Base-by-base conservation (phyloP, 129 eudicot species). In the Flaveria bidentis region DNA sequence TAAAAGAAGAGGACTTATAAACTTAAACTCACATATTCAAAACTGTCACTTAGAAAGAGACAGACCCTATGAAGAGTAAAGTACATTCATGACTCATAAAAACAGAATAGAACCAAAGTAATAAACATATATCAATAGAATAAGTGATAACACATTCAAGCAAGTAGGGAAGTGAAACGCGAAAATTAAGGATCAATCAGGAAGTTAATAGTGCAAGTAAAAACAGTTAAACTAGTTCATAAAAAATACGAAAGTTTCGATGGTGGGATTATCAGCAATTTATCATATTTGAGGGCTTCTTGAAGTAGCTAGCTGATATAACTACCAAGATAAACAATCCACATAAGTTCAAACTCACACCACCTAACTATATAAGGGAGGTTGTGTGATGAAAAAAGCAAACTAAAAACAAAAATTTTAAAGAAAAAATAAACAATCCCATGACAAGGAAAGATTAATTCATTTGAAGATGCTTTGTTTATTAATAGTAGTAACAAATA, bases 241-340 rank as follows among this genome's bases (percentile, higher is more conserved):
- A 6, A 70, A 23, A 49, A 50, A 17, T 39, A 16, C 6, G 58
- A 70, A 70, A 26, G 26, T 0, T 0, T 11, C 60, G 25, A 26
- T 26, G 42, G 15, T 10, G n/a, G 22, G 45, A 67, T 20, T 6
- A 55, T 55, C 36, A 68, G n/a, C 73, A 55, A 62, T 12, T 45
- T 25, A 42, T 23, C 78, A 9, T 25, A 30, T 30, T 63, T 46
- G 62, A 45, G 58, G 50, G 36, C 53, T 75, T 18, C 58, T 76
- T 20, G 16, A 16, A 49, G 78, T 80, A 64, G 69, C 67, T 65
- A 51, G 57, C 74, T 72, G 36, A 73, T 41, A 39, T 52, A 80
- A 41, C 69, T 11, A 63, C 74, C 74, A 62, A 53, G 33, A 79
- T 26, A 76, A 52, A 77, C 18, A 67, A 52, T 20, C 56, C 52